Evolutionary conservation across 495 filamentous ascomycete species (phyloP).

Genomic region (Penicillium canescens): DNA sequence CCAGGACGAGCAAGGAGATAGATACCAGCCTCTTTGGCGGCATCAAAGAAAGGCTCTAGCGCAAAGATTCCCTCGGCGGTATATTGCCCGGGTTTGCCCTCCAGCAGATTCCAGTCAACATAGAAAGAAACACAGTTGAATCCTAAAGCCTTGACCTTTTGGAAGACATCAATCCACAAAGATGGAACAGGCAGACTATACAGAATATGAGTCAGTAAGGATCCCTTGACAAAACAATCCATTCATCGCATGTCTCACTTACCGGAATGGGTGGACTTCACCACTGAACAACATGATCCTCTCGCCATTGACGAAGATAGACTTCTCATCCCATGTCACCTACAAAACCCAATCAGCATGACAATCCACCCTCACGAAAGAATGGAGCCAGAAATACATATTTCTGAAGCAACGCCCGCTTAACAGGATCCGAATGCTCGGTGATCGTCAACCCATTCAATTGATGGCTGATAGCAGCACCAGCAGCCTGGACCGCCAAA

Average conservation of each 20-base stretch:
- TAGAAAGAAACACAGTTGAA: conserved; percentile 80
- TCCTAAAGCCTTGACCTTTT: conserved; percentile 76
- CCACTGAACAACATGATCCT: conserved; percentile 71
- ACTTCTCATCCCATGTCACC: conserved; percentile 78
- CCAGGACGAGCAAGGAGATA: conserved; percentile 76
- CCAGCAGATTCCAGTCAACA: conserved; percentile 75
- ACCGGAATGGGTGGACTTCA: conserved; percentile 71
- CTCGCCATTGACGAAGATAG: conserved; percentile 70
- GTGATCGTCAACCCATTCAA: conserved; percentile 37
- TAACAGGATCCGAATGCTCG: conserved; percentile 37
- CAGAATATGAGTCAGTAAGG: not conserved
- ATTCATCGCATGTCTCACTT: conserved; percentile 2
- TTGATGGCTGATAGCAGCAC: conserved; percentile 37
- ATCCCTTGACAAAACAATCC: not conserved
- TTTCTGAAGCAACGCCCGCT: conserved; percentile 40
- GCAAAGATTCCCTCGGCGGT: conserved; percentile 68
- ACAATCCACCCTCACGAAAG: not conserved
- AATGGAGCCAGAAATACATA: conserved; percentile 23
- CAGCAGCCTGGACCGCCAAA: conserved; percentile 38
- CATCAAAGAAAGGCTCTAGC: conserved; percentile 70
- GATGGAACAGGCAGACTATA: conserved; percentile 67
- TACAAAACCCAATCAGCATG: conserved; percentile 17
- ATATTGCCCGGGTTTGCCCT: conserved; percentile 70
- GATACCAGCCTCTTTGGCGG: conserved; percentile 66
- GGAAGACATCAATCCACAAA: conserved; percentile 73